Percentiles rank a stretch among this genome's conserved stretches.
These are phyloP conservation scores for Ophiocordyceps polyrhachis-furcata DNA, from an alignment of 2,329 filamentous ascomycete genomes.

Conservation along the genomic window DNA sequence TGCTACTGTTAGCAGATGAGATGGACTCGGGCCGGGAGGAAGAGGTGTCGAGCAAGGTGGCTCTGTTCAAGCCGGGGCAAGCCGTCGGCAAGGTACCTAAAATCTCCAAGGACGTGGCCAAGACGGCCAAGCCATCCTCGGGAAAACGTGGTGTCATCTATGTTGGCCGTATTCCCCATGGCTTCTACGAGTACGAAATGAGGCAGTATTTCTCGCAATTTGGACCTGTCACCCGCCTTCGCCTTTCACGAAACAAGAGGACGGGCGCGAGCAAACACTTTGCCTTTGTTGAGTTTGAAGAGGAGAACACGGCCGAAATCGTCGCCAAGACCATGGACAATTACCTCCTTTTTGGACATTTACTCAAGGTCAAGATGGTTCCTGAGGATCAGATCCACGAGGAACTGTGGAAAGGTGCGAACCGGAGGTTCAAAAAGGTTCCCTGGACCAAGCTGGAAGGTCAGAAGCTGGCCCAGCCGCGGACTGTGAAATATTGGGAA, in stretches of 20 bases:
- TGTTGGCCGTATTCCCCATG: conserved; percentile 72
- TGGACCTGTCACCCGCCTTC: conserved; percentile 57
- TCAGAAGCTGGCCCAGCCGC: conserved; percentile 51
- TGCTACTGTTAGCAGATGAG: conserved; percentile 23
- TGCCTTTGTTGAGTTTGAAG: conserved; percentile 80
- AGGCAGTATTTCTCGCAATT: conserved; percentile 87
- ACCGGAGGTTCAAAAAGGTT: conserved; percentile 72
- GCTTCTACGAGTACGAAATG: conserved; percentile 97
- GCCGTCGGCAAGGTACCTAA: conserved; percentile 32
- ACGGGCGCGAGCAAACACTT: conserved; percentile 87
- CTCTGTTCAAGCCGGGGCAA: conserved; percentile 26
- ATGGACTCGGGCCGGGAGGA: conserved; percentile 27
- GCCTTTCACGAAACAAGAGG: conserved; percentile 78
- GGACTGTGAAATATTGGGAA: conserved; percentile 60
- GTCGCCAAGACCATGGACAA: conserved; percentile 95
- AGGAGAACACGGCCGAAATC: conserved; percentile 63
- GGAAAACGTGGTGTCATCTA: conserved; percentile 65
- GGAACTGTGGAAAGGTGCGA: conserved; percentile 76
- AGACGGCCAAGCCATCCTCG: conserved; percentile 22
- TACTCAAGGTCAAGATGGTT: conserved; percentile 72
- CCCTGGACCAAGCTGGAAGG: conserved; percentile 80
- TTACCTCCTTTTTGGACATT: conserved; percentile 87
- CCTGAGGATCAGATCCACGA: conserved; percentile 60
- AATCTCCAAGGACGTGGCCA: conserved; percentile 23
- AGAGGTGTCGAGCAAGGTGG: conserved; percentile 16